phyloP scores from a whole-genome alignment of 108 stramenopile genomes.

The Fragilaria radians region DNA sequence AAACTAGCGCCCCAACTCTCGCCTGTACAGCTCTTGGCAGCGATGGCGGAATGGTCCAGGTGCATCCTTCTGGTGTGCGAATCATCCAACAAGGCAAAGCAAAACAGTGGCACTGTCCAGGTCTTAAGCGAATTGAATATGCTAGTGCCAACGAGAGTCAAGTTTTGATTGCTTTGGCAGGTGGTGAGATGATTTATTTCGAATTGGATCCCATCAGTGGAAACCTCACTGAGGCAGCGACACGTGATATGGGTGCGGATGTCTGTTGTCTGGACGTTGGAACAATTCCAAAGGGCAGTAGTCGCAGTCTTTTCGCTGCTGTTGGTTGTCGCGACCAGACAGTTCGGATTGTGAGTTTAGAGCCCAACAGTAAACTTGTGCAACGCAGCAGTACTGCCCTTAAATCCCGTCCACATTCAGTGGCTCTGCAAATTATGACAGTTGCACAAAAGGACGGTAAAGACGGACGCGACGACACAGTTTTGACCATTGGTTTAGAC shows the following conservation, averaged over 20 bases:
- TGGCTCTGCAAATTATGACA: conserved; percentile 30
- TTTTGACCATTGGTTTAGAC: conserved; percentile 82
- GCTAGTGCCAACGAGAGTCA: conserved; percentile 90
- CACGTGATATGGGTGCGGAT: conserved; percentile 82
- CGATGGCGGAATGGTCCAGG: conserved; percentile 81
- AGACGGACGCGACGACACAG: conserved; percentile 42
- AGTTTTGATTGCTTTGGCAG: conserved; percentile 87
- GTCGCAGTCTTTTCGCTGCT: conserved; percentile 78
- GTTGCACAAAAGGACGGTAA: conserved; percentile 16
- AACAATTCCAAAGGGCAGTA: conserved; percentile 66
- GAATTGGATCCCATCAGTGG: conserved; percentile 86
- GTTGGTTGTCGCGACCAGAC: conserved; percentile 89
- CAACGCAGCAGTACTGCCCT: conserved; percentile 56
- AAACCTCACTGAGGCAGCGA: conserved; percentile 70
- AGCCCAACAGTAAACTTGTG: conserved; percentile 53
- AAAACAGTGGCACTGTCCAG: conserved; percentile 90
- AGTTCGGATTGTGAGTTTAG: conserved; percentile 85
- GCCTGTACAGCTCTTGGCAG: conserved; percentile 83
- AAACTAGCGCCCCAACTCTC: conserved; percentile 83
- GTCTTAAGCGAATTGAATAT: conserved; percentile 84
- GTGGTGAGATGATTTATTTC: conserved; percentile 94
- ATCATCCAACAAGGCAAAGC: conserved; percentile 69
- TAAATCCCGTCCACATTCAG: conserved; percentile 62
- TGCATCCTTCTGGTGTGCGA: conserved; percentile 86
- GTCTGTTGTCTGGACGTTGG: conserved; percentile 92